Evolutionary conservation across 805 yeast species (phyloP).

Genomic region (Vanderwaltozyma polyspora): DNA sequence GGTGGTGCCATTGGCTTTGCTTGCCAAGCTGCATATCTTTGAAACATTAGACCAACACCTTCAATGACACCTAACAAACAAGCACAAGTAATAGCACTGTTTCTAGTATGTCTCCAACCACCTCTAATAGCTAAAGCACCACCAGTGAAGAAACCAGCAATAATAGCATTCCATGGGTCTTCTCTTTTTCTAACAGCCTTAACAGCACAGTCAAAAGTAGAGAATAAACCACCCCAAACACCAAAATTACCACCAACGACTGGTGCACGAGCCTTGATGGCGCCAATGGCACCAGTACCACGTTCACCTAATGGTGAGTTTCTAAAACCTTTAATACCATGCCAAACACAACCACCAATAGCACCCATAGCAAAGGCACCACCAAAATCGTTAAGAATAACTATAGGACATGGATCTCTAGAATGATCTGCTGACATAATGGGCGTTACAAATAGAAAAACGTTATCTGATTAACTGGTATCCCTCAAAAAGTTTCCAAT

Average conservation of each 20-base stretch:
- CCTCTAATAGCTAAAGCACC: slow-evolving; percentile 97
- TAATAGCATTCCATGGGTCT: slow-evolving; percentile 96
- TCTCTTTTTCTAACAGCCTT: slow-evolving; percentile 95
- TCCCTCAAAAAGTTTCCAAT: too few species aligned
- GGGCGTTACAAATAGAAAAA: too few species aligned
- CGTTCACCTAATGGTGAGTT: slow-evolving; percentile 97
- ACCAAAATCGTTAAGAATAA: slow-evolving; percentile 92
- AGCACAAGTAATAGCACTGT: slow-evolving; percentile 95
- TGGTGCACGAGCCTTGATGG: slow-evolving; percentile 94
- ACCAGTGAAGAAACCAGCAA: slow-evolving; percentile 97
- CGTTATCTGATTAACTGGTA: too few species aligned
- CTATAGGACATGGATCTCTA: slow-evolving; percentile 98
- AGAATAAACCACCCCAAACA: slow-evolving; percentile 98
- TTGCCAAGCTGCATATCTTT: slow-evolving; percentile 75
- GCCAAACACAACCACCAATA: slow-evolving; percentile 98
- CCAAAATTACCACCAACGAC: slow-evolving; percentile 98
- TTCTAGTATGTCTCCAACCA: slow-evolving; percentile 94
- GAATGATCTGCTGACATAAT: slow-evolving; percentile 89
- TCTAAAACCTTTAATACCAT: slow-evolving; percentile 96
- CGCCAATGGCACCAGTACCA: slow-evolving; percentile 76
- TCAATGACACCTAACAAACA: slow-evolving; percentile 92
- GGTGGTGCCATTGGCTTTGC: slow-evolving; percentile 63
- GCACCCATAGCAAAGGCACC: slow-evolving; percentile 99
- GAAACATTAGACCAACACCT: slow-evolving; percentile 96
- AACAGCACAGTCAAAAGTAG: slow-evolving; percentile 90